Conservation (phyloP, 176 grass and related monocot genomes). For the Zizania latifolia region DNA sequence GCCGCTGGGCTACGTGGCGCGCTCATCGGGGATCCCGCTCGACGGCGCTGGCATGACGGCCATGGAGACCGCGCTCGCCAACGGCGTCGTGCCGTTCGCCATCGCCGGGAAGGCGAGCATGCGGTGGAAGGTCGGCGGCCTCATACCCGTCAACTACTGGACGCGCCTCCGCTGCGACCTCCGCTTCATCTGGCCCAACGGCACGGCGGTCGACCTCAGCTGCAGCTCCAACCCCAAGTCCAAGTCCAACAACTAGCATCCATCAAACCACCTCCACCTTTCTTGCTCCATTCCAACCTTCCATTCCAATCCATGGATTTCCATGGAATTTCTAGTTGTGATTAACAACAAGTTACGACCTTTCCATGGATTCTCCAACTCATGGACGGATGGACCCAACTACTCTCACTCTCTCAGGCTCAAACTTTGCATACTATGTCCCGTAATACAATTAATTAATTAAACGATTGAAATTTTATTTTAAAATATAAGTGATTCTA, state of each 20-base stretch:
- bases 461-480: no score
- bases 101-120: conserved; percentile 47
- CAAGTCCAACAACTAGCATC: conserved; percentile 2
- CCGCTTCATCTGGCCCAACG: conserved; percentile 49
- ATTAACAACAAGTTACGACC: neutral
- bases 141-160: conserved; percentile 42
- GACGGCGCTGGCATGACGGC: conserved; percentile 21
- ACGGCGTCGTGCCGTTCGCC: conserved; percentile 49
- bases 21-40: conserved; percentile 32
- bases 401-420: no score
- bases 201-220: conserved; percentile 17
- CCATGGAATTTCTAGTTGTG: neutral
- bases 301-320: neutral
- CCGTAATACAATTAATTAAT: no score
- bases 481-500: no score
- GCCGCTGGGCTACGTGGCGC: conserved; percentile 54
- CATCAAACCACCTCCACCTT: neutral
- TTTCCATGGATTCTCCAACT: conserved; percentile 7
- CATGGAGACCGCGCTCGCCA: conserved; percentile 48
- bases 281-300: neutral
- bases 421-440: no score
- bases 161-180: conserved; percentile 43
- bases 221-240: conserved; percentile 51
- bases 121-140: conserved; percentile 38
- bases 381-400: no score